Evolutionary conservation across 768 basidiomycete species (phyloP).

Genomic region (Coprinopsis marcescibilis): DNA sequence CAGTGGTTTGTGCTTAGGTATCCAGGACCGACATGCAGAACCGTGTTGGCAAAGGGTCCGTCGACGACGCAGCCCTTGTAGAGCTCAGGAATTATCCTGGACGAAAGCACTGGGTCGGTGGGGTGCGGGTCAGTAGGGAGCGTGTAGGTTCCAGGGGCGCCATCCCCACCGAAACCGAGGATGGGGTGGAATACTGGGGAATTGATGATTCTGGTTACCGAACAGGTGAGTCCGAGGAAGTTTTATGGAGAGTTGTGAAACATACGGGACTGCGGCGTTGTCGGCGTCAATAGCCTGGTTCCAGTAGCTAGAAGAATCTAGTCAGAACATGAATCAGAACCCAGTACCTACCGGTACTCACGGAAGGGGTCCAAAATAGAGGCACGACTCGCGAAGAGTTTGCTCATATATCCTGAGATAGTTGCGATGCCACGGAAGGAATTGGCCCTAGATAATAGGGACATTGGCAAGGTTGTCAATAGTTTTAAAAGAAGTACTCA

Average conservation of each 20-base stretch:
- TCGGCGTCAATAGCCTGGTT: constrained; percentile 6
- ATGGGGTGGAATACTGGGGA: constrained; percentile 2
- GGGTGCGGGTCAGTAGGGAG: not conserved
- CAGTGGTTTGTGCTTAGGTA: constrained; percentile 2
- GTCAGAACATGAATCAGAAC: not conserved
- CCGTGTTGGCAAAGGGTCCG: constrained; percentile 3
- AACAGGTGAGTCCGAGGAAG: not conserved
- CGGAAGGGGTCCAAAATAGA: constrained; percentile 20
- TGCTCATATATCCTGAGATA: constrained; percentile 18
- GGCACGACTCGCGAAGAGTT: constrained; percentile 20
- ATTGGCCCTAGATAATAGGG: constrained; percentile 17
- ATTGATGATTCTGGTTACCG: constrained; percentile 1
- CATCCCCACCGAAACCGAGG: constrained; percentile 8
- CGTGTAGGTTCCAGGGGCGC: constrained; percentile 3
- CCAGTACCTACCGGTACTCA: constrained; percentile 4
- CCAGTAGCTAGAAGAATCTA: not conserved
- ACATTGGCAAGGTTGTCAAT: not conserved
- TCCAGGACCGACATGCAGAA: constrained; percentile 2
- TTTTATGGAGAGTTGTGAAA: not conserved
- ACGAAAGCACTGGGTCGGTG: not conserved
- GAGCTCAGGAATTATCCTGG: not conserved
- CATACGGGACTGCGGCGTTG: not conserved
- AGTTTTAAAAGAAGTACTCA: constrained; percentile 5
- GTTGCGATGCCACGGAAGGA: constrained; percentile 23
- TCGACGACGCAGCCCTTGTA: constrained; percentile 2